Evolutionary conservation across 371 early-diverging fungal genomes (phyloP).

Genomic region (Entomophthora muscae): DNA sequence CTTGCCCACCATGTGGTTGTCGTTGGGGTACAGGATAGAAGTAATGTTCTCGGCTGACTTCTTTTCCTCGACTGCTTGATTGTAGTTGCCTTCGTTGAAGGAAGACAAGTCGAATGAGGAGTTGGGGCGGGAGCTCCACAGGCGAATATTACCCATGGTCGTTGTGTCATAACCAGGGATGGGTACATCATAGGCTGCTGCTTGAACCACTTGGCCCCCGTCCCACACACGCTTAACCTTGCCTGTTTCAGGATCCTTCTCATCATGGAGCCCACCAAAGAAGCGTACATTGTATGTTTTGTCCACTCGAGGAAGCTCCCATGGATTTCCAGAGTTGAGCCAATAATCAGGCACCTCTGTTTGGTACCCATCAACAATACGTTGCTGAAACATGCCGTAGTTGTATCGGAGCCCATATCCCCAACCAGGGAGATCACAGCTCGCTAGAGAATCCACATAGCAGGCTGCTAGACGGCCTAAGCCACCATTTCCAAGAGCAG

Average conservation of each 20-base stretch:
- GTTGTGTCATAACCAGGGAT: constrained; percentile 74
- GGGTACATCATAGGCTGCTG: constrained; percentile 83
- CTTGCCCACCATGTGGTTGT: constrained; percentile 83
- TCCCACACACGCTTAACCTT: constrained; percentile 54
- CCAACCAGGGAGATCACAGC: constrained; percentile 75
- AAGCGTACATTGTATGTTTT: constrained; percentile 67
- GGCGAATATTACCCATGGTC: constrained; percentile 77
- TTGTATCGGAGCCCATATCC: constrained; percentile 75
- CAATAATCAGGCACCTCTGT: constrained; percentile 81
- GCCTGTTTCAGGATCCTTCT: constrained; percentile 33
- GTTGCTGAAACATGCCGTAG: constrained; percentile 91
- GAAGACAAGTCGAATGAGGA: constrained; percentile 53
- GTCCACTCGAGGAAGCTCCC: constrained; percentile 84
- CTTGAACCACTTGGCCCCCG: constrained; percentile 60
- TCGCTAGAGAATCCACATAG: constrained; percentile 80
- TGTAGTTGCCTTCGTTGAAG: constrained; percentile 86
- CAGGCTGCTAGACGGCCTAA: constrained; percentile 79
- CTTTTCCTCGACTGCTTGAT: constrained; percentile 71
- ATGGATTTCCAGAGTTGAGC: constrained; percentile 74
- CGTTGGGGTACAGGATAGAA: constrained; percentile 83
- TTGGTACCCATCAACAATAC: constrained; percentile 78
- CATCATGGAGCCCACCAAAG: constrained; percentile 55
- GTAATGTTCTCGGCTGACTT: constrained; percentile 79
- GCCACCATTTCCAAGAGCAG: constrained; percentile 89
- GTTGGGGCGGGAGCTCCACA: constrained; percentile 76